Evolutionary conservation across 441 rosid species (phyloP).

Genomic region (Arabidopsis lyrata): DNA sequence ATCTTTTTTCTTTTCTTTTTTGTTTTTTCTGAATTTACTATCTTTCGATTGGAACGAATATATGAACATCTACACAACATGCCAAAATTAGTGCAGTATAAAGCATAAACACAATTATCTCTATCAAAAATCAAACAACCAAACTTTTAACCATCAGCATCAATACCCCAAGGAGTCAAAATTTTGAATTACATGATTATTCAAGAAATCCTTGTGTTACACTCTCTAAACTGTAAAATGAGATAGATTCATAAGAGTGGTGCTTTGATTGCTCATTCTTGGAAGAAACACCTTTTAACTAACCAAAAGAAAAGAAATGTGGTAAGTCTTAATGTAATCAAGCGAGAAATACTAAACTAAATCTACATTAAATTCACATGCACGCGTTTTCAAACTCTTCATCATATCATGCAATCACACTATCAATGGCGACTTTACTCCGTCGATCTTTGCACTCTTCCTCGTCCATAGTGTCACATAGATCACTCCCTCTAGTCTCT

Average conservation of each 20-base stretch:
- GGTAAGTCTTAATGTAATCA: neutral
- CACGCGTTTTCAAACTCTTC: too few species aligned
- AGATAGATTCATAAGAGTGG: neutral
- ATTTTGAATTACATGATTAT: too few species aligned
- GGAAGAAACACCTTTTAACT: too few species aligned
- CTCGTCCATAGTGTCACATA: conserved; percentile 74
- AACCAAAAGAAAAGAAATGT: neutral
- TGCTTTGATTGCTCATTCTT: too few species aligned
- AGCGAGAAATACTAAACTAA: neutral
- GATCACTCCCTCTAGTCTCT: conserved; percentile 59
- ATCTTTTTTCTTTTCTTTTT: neutral
- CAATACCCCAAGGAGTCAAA: too few species aligned
- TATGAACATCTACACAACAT: too few species aligned
- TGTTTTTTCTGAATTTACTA: too few species aligned
- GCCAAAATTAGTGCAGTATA: too few species aligned
- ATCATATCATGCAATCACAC: conserved; percentile 27
- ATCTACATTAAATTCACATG: neutral
- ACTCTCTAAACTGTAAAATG: neutral
- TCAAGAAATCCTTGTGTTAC: too few species aligned
- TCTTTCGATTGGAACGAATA: neutral
- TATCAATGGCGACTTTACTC: neutral
- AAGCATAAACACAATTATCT: too few species aligned
- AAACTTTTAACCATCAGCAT: too few species aligned
- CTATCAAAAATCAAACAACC: too few species aligned
- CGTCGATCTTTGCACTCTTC: conserved; percentile 56